Conservation (phyloP, 2,329 filamentous ascomycete species). For the Xylariaceae sp. region DNA sequence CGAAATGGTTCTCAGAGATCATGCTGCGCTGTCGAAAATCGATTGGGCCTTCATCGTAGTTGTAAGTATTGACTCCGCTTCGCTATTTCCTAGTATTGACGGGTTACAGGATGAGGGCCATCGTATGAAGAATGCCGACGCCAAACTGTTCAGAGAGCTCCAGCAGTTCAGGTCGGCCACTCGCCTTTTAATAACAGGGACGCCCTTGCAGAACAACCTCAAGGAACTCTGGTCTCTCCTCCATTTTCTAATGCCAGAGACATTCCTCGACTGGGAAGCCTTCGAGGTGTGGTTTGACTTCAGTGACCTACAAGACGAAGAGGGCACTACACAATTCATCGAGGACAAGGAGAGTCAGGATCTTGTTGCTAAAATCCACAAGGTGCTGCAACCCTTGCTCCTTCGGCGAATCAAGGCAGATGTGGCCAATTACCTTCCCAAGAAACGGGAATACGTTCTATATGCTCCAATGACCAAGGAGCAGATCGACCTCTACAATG, state of each 20-base stretch:
- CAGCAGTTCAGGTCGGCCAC: constrained; percentile 89
- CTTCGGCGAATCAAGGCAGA: constrained; percentile 89
- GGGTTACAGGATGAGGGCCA: constrained; percentile 80
- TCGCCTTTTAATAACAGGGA: constrained; percentile 89
- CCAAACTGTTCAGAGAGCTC: constrained; percentile 85
- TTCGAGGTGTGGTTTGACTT: constrained; percentile 99
- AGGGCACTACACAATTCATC: constrained; percentile 76
- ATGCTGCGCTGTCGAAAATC: constrained; percentile 77
- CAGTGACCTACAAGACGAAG: constrained; percentile 83
- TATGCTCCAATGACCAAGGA: constrained; percentile 90
- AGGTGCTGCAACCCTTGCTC: constrained; percentile 89
- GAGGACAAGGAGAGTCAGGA: constrained; percentile 77
- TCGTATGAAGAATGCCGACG: constrained; percentile 95
- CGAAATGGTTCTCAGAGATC: constrained; percentile 92
- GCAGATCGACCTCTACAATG: constrained; percentile 86
- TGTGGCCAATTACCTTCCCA: constrained; percentile 87
- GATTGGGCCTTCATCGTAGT: constrained; percentile 99
- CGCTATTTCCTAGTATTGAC: constrained; percentile 17
- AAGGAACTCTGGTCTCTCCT: constrained; percentile 93
- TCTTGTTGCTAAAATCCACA: constrained; percentile 84
- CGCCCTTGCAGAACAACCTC: constrained; percentile 92
- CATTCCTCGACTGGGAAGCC: constrained; percentile 90
- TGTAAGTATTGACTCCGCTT: constrained; percentile 46
- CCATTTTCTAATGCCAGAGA: constrained; percentile 88
- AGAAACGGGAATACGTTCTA: constrained; percentile 94